These are phyloP conservation scores for Eutrema japonicum DNA, from an alignment of 345 rosid species.

Conservation along the genomic window DNA sequence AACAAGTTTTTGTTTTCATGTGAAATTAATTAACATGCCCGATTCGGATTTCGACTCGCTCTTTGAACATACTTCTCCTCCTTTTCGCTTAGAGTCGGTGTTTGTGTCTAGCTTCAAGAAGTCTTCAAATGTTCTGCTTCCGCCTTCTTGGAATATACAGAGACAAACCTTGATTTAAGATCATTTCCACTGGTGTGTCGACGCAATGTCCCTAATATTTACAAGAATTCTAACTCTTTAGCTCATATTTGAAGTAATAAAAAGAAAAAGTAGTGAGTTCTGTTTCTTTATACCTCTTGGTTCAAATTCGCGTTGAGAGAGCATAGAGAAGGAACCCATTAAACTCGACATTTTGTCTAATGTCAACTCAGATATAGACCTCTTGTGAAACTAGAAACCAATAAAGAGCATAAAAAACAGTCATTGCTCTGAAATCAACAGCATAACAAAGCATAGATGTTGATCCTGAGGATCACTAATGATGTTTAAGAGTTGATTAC, in stretches of 20 bases:
- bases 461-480: too few relatives aligned
- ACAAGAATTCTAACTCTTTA: slow-evolving; percentile 19
- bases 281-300: slow-evolving; percentile 50
- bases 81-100: slow-evolving; percentile 67
- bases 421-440: slow-evolving; percentile 15
- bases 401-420: slow-evolving; percentile 3
- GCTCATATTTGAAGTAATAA: slow-evolving; percentile 16
- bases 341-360: slow-evolving; percentile 75
- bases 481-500: too few relatives aligned
- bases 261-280: slow-evolving; percentile 3
- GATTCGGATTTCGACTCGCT: slow-evolving; percentile 62
- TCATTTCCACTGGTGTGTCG: slow-evolving; percentile 63
- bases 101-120: slow-evolving; percentile 76
- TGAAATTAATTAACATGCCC: too few relatives aligned
- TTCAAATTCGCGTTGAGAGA: slow-evolving; percentile 56
- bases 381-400: slow-evolving; percentile 61
- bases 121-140: slow-evolving; percentile 61
- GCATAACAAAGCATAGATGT: background rate
- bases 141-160: slow-evolving; percentile 79
- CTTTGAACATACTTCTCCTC: slow-evolving; percentile 62
- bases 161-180: slow-evolving; percentile 64
- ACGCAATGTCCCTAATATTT: slow-evolving; percentile 52
- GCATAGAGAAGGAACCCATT: slow-evolving; percentile 69
- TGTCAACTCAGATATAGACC: slow-evolving; percentile 77
- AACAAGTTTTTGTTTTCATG: slow-evolving; percentile 54